phyloP scores from a whole-genome alignment of 495 filamentous ascomycete species.

The Lophiostoma macrostomum region DNA sequence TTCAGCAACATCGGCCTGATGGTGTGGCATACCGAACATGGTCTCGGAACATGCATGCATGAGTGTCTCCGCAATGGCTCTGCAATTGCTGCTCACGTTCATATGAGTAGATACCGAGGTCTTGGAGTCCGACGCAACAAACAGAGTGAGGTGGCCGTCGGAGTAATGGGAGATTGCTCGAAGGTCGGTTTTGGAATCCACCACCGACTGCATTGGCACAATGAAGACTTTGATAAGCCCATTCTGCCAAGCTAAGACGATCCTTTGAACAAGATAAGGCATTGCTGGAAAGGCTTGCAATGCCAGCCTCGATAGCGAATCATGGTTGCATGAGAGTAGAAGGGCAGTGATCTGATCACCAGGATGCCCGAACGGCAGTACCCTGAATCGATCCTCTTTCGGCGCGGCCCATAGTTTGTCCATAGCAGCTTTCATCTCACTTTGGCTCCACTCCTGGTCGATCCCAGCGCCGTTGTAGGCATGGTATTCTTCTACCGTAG shows the following conservation, averaged over 20 bases:
- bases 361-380: conserved; percentile 46
- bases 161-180: conserved; percentile 49
- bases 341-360: conserved; percentile 49
- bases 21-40: conserved; percentile 50
- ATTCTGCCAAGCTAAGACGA: conserved; percentile 45
- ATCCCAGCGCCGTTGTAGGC: conserved; percentile 23
- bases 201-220: conserved; percentile 40
- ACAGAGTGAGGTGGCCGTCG: conserved; percentile 41
- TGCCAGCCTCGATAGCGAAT: conserved; percentile 31
- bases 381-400: conserved; percentile 43
- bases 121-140: conserved; percentile 45
- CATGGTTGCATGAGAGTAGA: conserved; percentile 42
- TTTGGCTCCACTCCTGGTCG: conserved; percentile 39
- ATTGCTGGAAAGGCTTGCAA: conserved; percentile 50
- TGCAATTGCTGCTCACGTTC: conserved; percentile 49
- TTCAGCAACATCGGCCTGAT: conserved; percentile 50
- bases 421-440: conserved; percentile 51
- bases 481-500: conserved; percentile 19
- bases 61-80: conserved; percentile 54
- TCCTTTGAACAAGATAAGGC: conserved; percentile 42
- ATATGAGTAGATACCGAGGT: conserved; percentile 36
- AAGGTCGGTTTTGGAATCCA: conserved; percentile 45
- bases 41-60: conserved; percentile 53
- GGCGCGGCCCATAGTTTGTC: conserved; percentile 32
- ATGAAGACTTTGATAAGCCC: conserved; percentile 49